phyloP scores from a whole-genome alignment of 2,329 filamentous ascomycete genomes.

The Calonectria pauciramosa region DNA sequence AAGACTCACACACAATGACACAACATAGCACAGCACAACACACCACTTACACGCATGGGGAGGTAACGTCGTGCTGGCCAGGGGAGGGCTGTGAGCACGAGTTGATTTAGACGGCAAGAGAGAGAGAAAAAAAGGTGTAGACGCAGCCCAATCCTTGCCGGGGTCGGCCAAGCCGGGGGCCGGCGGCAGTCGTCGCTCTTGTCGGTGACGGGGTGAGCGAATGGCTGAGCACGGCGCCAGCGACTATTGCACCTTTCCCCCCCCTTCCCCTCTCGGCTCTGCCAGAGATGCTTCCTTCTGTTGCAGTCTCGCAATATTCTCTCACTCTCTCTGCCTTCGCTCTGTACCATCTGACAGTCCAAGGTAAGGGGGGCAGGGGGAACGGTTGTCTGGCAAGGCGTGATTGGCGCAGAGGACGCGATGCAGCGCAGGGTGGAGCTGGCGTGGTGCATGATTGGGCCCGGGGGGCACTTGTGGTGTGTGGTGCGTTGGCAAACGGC shows the following conservation, averaged over 20 bases:
- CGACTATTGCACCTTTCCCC: not conserved
- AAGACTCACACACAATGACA: not conserved
- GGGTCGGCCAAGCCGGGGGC: conserved; percentile 31
- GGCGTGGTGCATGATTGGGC: conserved; percentile 48
- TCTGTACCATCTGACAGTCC: conserved; percentile 32
- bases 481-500: conserved; percentile 42
- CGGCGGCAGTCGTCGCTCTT: conserved; percentile 14
- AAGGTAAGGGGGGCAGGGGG: not conserved
- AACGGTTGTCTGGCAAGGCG: conserved; percentile 36
- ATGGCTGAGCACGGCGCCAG: conserved; percentile 9
- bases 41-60: not conserved
- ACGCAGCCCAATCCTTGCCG: conserved; percentile 12
- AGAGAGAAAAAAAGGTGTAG: not conserved
- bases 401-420: conserved; percentile 40
- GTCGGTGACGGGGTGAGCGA: conserved; percentile 24
- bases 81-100: not conserved
- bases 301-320: not conserved
- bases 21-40: not conserved
- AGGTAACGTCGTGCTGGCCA: not conserved
- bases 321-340: not conserved
- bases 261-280: not conserved
- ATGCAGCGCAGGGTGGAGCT: conserved; percentile 34
- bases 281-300: not conserved
- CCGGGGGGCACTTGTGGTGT: conserved; percentile 25
- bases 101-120: not conserved